Evolutionary conservation across 306 rosid species (phyloP), one percentile per base, ranked within the genome.

Genomic region (Castanea sativa): DNA sequence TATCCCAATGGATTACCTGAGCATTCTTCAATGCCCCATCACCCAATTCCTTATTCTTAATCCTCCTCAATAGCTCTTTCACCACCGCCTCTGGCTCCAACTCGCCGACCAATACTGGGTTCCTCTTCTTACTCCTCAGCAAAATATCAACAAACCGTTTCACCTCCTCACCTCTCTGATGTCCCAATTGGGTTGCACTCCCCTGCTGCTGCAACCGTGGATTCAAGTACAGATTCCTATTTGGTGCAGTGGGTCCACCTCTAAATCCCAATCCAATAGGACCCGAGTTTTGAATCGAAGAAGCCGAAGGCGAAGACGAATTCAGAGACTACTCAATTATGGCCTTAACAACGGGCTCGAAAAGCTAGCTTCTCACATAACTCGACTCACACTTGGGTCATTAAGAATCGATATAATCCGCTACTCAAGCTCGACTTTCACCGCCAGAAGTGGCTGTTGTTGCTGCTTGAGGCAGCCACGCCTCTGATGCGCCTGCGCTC

Each of bases 401-500:
- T 96, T 98, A 13, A 96, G 97, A 57, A 93, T 96, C 2, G 99
- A 96, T 41, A 96, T 93, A 64, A 96, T 93, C 19, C 93, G 86
- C 81, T 96, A 98, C 32, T 96, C 98, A 8, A 96, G 91, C 84
- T 96, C 98, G 1, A 96, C 98, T 27, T 96, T 96, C 1, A 96
- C 98, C 3, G 99, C 98, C 1, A 96, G 76, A 13, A 96, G 94
- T 19, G 99, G 98, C 76, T 93, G 99, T 23, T 96, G 99, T 78
- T 96, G 99, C 73, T 93, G 97, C 73, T 96, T 98, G 0, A 97
- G 98, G 84, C 92, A 96, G 4, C 99, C 99, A 0, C 99, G 90
- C 16, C 98, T 97, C 77, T 96, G 99, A 76, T 93, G 99, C 23
- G 99, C 98, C 69, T 96, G 98, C 0, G 98, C 99, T 9, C 99